Percentiles rank a stretch among this genome's conserved stretches.
phyloP scores from a whole-genome alignment of 345 rosid species.

The Reutealis trisperma region DNA sequence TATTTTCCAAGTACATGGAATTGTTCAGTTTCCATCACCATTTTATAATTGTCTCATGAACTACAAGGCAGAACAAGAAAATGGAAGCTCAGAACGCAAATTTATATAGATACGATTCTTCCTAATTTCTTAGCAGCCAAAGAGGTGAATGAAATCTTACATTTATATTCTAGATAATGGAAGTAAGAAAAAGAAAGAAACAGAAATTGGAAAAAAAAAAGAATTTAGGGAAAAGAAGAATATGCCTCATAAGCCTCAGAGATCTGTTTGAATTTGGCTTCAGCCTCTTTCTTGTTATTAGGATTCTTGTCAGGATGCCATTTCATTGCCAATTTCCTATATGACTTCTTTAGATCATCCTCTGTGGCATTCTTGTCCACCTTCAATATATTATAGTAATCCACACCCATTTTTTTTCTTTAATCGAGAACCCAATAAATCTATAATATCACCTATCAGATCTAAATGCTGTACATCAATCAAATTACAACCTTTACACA shows the following conservation, averaged over 20 bases:
- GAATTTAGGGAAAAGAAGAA: neutral
- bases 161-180: neutral
- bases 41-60: neutral
- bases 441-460: neutral
- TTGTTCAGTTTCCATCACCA: neutral
- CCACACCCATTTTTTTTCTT: constrained; percentile 62
- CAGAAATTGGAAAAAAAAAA: too few relatives aligned
- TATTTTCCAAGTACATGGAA: neutral
- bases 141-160: neutral
- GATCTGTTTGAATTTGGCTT: constrained; percentile 92
- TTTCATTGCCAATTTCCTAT: constrained; percentile 88
- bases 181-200: neutral
- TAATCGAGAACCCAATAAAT: neutral
- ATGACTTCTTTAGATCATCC: constrained; percentile 86
- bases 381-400: constrained; percentile 76
- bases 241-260: constrained; percentile 92
- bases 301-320: constrained; percentile 99
- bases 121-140: neutral
- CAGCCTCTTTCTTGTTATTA: constrained; percentile 76
- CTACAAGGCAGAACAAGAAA: neutral
- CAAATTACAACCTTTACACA: neutral
- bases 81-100: neutral
- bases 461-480: neutral
- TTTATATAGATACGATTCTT: neutral
- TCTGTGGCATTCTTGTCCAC: constrained; percentile 79